phyloP scores from a whole-genome alignment of 1,284 basidiomycete genomes.

The Exsudoporus floridanus region DNA sequence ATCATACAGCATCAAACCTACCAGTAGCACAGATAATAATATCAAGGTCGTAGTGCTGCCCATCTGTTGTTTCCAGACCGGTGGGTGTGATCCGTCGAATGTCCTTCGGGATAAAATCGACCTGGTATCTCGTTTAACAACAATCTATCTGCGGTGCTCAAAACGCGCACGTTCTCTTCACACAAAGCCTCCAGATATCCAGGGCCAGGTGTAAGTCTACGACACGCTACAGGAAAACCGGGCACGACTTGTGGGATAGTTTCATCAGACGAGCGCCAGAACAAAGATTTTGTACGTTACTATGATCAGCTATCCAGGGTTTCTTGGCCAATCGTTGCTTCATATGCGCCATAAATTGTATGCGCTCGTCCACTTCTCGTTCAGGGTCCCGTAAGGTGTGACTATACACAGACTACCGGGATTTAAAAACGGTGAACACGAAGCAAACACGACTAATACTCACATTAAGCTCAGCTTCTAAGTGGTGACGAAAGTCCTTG shows the following conservation, averaged over 20 bases:
- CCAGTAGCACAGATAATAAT: constrained; percentile 61
- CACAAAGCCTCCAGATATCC: constrained; percentile 65
- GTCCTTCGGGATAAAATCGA: constrained; percentile 50
- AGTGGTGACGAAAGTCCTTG: constrained; percentile 46
- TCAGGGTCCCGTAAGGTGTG: constrained; percentile 46
- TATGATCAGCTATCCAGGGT: constrained; percentile 57
- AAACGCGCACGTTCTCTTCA: constrained; percentile 50
- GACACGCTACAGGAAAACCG: constrained; percentile 55
- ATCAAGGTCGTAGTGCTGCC: constrained; percentile 53
- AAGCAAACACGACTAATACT: constrained; percentile 12
- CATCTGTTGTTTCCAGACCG: constrained; percentile 58
- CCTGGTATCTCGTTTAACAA: constrained; percentile 38
- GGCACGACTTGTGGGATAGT: constrained; percentile 47
- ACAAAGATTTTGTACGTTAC: constrained; percentile 35
- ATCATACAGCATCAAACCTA: constrained; percentile 8
- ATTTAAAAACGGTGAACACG: neutral
- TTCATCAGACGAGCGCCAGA: neutral
- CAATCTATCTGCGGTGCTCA: neutral
- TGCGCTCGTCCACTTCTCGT: constrained; percentile 39
- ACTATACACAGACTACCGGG: constrained; percentile 44
- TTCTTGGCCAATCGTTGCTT: constrained; percentile 50
- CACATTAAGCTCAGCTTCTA: constrained; percentile 57
- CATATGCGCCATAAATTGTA: constrained; percentile 51
- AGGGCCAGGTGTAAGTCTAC: constrained; percentile 62
- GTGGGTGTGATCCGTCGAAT: constrained; percentile 52